phyloP scores from a whole-genome alignment of 768 basidiomycete species.

The Dictyophora rubrovolvata region DNA sequence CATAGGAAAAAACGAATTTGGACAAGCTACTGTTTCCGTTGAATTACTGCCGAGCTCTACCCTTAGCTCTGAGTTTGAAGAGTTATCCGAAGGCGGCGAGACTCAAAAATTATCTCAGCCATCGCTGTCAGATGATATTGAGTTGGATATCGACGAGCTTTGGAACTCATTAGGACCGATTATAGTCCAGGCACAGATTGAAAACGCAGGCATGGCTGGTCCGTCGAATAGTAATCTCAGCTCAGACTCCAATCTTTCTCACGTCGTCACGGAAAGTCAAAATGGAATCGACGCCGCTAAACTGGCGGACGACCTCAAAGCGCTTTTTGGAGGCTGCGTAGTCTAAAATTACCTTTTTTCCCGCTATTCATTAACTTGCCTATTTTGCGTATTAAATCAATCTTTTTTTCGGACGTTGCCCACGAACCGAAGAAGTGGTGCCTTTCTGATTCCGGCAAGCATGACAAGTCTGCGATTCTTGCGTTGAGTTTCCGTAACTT shows the following conservation, averaged over 20 bases:
- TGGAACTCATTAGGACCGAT: conserved; percentile 6
- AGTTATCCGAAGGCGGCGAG: neutral
- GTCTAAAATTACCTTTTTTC: neutral
- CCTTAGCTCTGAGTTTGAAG: neutral
- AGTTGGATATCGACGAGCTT: conserved; percentile 6
- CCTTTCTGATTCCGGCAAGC: neutral
- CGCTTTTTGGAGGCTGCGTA: conserved; percentile 9
- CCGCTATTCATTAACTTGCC: neutral
- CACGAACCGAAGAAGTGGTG: neutral
- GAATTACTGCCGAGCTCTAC: neutral
- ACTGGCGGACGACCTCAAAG: conserved; percentile 8
- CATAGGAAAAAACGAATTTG: neutral
- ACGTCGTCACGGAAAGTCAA: neutral
- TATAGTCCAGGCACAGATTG: conserved; percentile 6
- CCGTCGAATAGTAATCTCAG: neutral
- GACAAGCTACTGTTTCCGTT: neutral
- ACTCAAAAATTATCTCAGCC: neutral
- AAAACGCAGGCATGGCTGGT: neutral
- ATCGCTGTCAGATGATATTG: conserved; percentile 1
- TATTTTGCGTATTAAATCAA: neutral
- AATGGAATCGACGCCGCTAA: conserved; percentile 4
- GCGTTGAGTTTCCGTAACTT: neutral
- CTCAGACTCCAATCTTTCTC: neutral
- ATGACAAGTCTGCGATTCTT: neutral
- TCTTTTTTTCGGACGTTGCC: neutral